phyloP scores from a whole-genome alignment of 2,329 filamentous ascomycete species.

The Cladosporium sp. region DNA sequence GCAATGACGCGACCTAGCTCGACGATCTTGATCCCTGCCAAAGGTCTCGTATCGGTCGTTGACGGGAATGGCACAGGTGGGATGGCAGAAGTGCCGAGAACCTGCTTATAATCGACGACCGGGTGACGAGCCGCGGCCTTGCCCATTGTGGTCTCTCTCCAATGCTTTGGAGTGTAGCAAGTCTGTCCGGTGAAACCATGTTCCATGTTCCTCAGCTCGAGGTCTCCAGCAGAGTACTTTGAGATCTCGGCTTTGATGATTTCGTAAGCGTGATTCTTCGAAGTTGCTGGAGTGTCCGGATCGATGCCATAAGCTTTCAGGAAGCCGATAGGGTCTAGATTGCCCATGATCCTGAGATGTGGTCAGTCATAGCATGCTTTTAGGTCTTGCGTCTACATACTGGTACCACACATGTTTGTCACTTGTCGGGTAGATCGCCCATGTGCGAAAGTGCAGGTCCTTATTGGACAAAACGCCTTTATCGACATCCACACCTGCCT shows the following conservation, averaged over 20 bases:
- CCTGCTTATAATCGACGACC: constrained; percentile 30
- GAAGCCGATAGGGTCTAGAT: constrained; percentile 41
- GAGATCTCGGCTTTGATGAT: constrained; percentile 31
- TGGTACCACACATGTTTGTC: constrained; percentile 46
- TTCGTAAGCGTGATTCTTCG: constrained; percentile 31
- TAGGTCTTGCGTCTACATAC: background rate
- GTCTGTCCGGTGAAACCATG: constrained; percentile 34
- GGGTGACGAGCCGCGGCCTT: constrained; percentile 40
- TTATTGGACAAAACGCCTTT: constrained; percentile 36
- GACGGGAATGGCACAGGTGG: constrained; percentile 14
- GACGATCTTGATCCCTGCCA: constrained; percentile 12
- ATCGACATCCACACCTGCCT: constrained; percentile 24
- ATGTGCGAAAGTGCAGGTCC: constrained; percentile 39
- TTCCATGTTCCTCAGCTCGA: constrained; percentile 40
- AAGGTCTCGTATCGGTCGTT: constrained; percentile 18
- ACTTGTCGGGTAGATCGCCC: constrained; percentile 48
- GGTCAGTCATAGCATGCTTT: background rate
- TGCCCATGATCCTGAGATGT: constrained; percentile 42
- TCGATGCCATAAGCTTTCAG: constrained; percentile 46
- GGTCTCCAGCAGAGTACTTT: constrained; percentile 37
- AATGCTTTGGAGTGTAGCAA: constrained; percentile 42
- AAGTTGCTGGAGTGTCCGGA: constrained; percentile 23
- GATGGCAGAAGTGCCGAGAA: constrained; percentile 11
- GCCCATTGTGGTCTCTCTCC: constrained; percentile 43
- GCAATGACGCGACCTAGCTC: constrained; percentile 13